These are phyloP conservation scores for Staphylotrichum longicolle DNA, from an alignment of 495 filamentous ascomycete species.

Conservation along the genomic window DNA sequence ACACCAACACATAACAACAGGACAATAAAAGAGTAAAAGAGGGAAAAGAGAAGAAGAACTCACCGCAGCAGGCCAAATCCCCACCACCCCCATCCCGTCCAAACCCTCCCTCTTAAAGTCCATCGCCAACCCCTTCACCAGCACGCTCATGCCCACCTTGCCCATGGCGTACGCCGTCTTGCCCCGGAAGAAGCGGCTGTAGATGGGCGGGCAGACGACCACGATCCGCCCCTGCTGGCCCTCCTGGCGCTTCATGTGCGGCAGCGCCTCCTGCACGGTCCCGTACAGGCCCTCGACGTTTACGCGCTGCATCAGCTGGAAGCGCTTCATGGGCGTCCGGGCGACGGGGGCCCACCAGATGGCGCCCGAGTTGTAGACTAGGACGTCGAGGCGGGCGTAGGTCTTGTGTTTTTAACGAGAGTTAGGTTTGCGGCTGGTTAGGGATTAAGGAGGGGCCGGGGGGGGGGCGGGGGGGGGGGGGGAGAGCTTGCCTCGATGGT, in stretches of 20 bases:
- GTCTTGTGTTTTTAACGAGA: conserved; percentile 26
- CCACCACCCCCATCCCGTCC: conserved; percentile 68
- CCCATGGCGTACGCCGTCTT: conserved; percentile 88
- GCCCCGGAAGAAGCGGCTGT: conserved; percentile 77
- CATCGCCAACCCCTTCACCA: conserved; percentile 80
- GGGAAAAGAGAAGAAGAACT: conserved; percentile 28
- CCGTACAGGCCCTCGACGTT: conserved; percentile 76
- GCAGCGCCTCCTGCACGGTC: conserved; percentile 63
- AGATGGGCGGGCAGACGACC: conserved; percentile 83
- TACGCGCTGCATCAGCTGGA: conserved; percentile 77
- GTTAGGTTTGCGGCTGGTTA: neutral
- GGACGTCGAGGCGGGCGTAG: conserved; percentile 66
- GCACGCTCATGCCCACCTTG: conserved; percentile 80
- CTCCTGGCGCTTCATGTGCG: conserved; percentile 43
- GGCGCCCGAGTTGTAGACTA: conserved; percentile 82
- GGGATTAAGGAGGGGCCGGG: no score
- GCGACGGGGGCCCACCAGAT: conserved; percentile 82
- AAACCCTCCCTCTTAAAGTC: conserved; percentile 69
- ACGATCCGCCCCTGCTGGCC: conserved; percentile 65
- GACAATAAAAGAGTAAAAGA: neutral
- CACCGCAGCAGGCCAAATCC: conserved; percentile 78
- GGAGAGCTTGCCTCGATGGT: conserved; percentile 50
- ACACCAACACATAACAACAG: neutral
- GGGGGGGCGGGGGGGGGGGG: conserved; percentile 1
- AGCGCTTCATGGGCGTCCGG: conserved; percentile 72